Evolutionary conservation across 805 yeast species (phyloP).

Genomic region (Priceomyces castillae): DNA sequence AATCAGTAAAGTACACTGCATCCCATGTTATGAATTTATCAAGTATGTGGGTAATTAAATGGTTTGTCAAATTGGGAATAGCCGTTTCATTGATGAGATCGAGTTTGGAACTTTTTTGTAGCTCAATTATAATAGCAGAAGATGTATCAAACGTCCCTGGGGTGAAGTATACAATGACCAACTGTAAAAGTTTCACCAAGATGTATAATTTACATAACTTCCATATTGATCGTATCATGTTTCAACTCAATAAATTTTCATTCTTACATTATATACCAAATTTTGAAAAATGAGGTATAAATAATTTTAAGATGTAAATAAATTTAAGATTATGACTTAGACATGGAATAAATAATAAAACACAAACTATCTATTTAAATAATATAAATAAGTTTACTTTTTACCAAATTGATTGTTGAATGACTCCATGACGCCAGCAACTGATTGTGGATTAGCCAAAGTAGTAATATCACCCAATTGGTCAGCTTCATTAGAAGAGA

Average conservation of each 20-base stretch:
- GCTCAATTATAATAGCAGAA: slow-evolving; percentile 32
- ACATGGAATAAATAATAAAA: slow-evolving; percentile 1
- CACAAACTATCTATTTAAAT: background rate
- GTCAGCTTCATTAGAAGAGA: slow-evolving; percentile 72
- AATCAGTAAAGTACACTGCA: slow-evolving; percentile 66
- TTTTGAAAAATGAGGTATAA: background rate
- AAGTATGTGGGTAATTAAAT: slow-evolving; percentile 26
- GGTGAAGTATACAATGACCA: slow-evolving; percentile 33
- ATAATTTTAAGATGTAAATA: background rate
- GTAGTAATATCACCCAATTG: slow-evolving; percentile 80
- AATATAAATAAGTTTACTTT: slow-evolving; percentile 22
- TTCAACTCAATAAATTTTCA: background rate
- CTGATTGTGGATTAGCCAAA: slow-evolving; percentile 72
- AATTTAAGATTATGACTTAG: background rate
- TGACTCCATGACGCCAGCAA: slow-evolving; percentile 57
- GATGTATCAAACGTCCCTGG: slow-evolving; percentile 53
- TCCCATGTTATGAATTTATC: slow-evolving; percentile 79
- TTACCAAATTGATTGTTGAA: slow-evolving; percentile 40
- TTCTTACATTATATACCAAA: background rate
- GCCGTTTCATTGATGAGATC: slow-evolving; percentile 1
- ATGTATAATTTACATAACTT: slow-evolving; percentile 20
- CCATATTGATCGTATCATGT: slow-evolving; percentile 10
- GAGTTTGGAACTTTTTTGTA: slow-evolving; percentile 1
- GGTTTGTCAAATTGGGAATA: slow-evolving; percentile 1
- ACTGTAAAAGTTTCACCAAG: slow-evolving; percentile 36